These are phyloP conservation scores for Rauvolfia tetraphylla DNA, from an alignment of 257 asterid species.

Conservation along the genomic window DNA sequence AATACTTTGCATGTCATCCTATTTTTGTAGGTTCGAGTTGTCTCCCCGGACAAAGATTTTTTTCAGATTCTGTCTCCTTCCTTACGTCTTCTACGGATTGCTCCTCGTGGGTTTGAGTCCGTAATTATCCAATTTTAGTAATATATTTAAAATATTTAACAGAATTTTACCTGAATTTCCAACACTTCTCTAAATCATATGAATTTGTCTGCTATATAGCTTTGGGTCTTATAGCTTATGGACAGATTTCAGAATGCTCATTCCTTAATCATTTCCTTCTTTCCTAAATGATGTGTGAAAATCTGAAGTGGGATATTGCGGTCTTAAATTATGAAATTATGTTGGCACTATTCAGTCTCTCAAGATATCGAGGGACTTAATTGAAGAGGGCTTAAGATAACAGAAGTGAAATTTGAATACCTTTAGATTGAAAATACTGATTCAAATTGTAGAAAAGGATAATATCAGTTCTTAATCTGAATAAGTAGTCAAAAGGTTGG, in stretches of 20 bases:
- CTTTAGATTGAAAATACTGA: background rate
- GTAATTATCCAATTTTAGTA: constrained; percentile 23
- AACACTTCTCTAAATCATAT: background rate
- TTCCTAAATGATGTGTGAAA: background rate
- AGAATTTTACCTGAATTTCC: background rate
- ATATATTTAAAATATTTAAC: background rate
- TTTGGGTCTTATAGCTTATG: background rate
- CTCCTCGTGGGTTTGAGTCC: constrained; percentile 95
- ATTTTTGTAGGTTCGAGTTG: constrained; percentile 84
- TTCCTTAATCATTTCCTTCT: background rate
- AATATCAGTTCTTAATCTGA: background rate
- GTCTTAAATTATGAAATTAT: background rate
- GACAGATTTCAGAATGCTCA: background rate
- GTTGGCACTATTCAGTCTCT: background rate
- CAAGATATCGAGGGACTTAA: background rate
- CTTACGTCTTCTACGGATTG: constrained; percentile 89
- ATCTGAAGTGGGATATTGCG: background rate
- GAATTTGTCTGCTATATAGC: background rate
- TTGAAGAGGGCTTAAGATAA: background rate
- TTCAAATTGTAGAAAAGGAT: background rate
- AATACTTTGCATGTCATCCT: constrained; percentile 15
- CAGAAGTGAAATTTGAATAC: background rate
- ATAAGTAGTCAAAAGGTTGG: no score
- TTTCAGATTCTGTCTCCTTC: constrained; percentile 96
- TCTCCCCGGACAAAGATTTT: constrained; percentile 97